A percentile compares a stretch with the other conserved stretches of the same genome.
These are phyloP conservation scores for Globisporangium radiosum DNA, from an alignment of 352 stramenopile species.

Conservation along the genomic window DNA sequence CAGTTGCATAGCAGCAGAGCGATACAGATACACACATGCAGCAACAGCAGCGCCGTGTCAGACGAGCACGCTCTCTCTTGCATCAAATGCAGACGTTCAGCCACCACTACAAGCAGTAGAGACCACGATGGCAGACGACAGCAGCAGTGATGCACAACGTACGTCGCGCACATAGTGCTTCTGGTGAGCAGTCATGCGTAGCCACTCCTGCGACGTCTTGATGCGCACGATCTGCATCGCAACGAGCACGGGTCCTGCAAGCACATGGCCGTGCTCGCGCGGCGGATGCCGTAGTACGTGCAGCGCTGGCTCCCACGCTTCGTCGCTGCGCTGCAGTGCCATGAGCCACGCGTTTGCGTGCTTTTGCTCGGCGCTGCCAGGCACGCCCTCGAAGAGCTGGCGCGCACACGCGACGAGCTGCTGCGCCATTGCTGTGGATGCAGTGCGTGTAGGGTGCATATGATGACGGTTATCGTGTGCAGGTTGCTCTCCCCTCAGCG, in stretches of 20 bases:
- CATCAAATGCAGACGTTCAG: background rate
- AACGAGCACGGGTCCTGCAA: conserved; percentile 39
- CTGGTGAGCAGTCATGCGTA: conserved; percentile 23
- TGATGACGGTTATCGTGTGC: background rate
- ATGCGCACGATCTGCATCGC: conserved; percentile 64
- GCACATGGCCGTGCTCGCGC: conserved; percentile 10
- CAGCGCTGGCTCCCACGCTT: conserved; percentile 53
- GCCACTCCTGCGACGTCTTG: conserved; percentile 57
- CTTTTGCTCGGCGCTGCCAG: conserved; percentile 43
- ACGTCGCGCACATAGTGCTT: conserved; percentile 41
- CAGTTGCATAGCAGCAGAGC: conserved; percentile 2
- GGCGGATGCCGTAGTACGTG: conserved; percentile 38
- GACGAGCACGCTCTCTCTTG: background rate
- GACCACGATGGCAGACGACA: background rate
- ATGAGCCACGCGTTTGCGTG: conserved; percentile 70
- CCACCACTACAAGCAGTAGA: background rate
- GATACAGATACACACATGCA: background rate
- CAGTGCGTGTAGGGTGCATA: background rate
- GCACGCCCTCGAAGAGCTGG: conserved; percentile 57
- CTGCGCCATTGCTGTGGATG: conserved; percentile 19
- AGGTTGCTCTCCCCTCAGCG: background rate
- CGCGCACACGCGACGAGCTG: conserved; percentile 48
- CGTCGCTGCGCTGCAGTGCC: conserved; percentile 41
- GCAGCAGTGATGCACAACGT: background rate
- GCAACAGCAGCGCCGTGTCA: background rate